Conservation (phyloP, 2,329 filamentous ascomycete species). For the Emergomyces pasteurianus region DNA sequence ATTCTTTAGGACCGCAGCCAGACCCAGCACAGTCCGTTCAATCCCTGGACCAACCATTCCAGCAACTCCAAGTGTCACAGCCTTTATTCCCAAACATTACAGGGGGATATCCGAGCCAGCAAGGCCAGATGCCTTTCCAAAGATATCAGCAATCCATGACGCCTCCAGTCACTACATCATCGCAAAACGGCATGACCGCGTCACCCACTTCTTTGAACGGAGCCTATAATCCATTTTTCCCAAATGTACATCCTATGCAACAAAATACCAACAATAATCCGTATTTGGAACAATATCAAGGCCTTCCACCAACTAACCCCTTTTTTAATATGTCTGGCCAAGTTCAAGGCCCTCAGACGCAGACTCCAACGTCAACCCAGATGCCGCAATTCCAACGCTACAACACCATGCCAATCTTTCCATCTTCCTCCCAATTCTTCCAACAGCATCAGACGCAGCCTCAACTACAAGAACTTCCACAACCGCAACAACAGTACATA, state of each 20-base stretch:
- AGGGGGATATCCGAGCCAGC: conserved; percentile 43
- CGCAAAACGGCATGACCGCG: conserved; percentile 23
- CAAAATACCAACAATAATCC: conserved; percentile 16
- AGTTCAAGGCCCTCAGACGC: conserved; percentile 16
- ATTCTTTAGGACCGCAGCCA: conserved; percentile 30
- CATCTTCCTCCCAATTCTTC: conserved; percentile 22
- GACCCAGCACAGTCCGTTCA: conserved; percentile 19
- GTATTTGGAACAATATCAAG: conserved; percentile 15
- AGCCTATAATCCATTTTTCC: conserved; percentile 21
- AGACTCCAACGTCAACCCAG: conserved; percentile 11
- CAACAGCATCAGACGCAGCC: conserved; percentile 16
- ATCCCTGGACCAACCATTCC: conserved; percentile 56
- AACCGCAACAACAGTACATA: conserved; percentile 1
- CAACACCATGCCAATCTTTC: conserved; percentile 27
- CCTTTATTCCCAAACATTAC: conserved; percentile 66
- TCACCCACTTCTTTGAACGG: conserved; percentile 25
- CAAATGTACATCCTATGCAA: conserved; percentile 19
- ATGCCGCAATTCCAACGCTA: conserved; percentile 20
- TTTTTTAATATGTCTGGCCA: conserved; percentile 23
- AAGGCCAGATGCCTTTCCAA: conserved; percentile 27
- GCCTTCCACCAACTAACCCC: conserved; percentile 20
- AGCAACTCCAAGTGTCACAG: conserved; percentile 60
- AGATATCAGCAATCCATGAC: conserved; percentile 32
- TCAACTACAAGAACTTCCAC: conserved; percentile 12
- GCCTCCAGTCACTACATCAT: conserved; percentile 26